A percentile compares a stretch with the other conserved stretches of the same genome.
Evolutionary conservation across 495 filamentous ascomycete species (phyloP).

Genomic region (Staphylotrichum longicolle): DNA sequence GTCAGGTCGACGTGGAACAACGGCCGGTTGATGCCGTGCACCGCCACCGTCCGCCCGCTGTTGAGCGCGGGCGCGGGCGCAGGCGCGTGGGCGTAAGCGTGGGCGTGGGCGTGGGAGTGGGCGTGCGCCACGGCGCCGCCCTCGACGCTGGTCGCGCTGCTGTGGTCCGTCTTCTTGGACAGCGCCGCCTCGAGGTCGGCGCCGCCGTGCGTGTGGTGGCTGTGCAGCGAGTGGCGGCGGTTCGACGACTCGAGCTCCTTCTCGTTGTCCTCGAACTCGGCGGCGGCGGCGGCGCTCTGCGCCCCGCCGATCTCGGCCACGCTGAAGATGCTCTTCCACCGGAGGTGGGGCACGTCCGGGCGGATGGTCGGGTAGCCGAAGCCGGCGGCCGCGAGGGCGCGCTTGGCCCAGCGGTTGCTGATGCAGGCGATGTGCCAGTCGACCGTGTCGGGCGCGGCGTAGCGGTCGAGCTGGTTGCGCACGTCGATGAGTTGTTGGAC

Average conservation of each 20-base stretch:
- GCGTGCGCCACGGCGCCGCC: constrained; percentile 5
- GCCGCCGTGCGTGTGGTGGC: not conserved
- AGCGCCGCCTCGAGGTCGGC: constrained; percentile 20
- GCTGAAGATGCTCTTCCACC: constrained; percentile 96
- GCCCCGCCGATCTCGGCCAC: constrained; percentile 83
- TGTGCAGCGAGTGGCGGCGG: not conserved
- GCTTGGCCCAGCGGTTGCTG: constrained; percentile 97
- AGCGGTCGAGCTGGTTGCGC: constrained; percentile 92
- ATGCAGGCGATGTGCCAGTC: constrained; percentile 97
- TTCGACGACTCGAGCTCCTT: constrained; percentile 41
- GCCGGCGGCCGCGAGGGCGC: constrained; percentile 84
- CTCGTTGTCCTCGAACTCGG: constrained; percentile 57
- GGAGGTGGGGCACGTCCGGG: constrained; percentile 51
- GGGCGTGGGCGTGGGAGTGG: not conserved
- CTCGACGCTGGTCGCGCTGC: not conserved
- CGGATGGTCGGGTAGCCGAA: constrained; percentile 79
- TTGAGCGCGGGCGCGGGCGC: constrained; percentile 9
- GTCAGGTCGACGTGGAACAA: constrained; percentile 95
- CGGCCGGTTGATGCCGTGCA: constrained; percentile 83
- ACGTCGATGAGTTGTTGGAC: constrained; percentile 96
- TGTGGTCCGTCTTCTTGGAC: not conserved
- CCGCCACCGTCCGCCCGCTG: constrained; percentile 50
- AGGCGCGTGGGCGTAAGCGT: not conserved
- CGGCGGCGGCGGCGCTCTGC: constrained; percentile 60
- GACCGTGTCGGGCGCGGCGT: constrained; percentile 76